Conservation (phyloP, 2,329 filamentous ascomycete species). For the Coniochaeta sp. region DNA sequence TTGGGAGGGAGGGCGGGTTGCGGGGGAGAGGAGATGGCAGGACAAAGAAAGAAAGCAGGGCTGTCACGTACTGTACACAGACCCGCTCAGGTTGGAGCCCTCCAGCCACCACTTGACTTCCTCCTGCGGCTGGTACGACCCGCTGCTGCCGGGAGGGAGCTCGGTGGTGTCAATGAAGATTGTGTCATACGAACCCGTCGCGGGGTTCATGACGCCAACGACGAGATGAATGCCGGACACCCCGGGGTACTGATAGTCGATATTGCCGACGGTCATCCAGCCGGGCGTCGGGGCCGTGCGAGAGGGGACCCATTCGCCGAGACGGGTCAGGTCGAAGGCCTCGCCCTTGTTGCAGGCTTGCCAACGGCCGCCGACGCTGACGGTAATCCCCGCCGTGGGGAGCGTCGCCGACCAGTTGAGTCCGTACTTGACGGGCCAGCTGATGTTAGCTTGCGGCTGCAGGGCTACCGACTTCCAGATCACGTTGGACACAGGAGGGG, state of each 20-base stretch:
- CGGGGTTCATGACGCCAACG: not conserved
- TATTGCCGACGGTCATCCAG: slow-evolving; percentile 6
- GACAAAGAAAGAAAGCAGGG: no score
- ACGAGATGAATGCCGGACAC: slow-evolving; percentile 6
- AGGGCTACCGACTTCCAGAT: slow-evolving; percentile 4
- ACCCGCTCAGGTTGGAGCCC: not conserved
- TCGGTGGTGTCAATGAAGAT: not conserved
- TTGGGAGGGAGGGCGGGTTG: not conserved
- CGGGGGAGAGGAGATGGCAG: not conserved
- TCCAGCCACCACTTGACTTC: slow-evolving; percentile 7
- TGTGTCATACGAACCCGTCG: not conserved
- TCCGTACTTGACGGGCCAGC: slow-evolving; percentile 2
- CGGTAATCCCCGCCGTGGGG: not conserved
- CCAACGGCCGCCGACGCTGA: not conserved
- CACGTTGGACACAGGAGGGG: not conserved
- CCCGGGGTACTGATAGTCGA: slow-evolving; percentile 5
- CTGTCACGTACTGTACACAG: no score
- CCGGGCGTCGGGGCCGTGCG: not conserved
- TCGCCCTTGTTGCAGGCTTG: slow-evolving; percentile 6
- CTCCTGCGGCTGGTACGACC: slow-evolving; percentile 6
- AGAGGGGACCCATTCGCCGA: not conserved
- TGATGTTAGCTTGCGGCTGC: not conserved
- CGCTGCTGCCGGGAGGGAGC: not conserved
- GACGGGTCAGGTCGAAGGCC: slow-evolving; percentile 1
- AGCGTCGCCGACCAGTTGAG: slow-evolving; percentile 2